Percentiles rank a stretch among this genome's conserved stretches.
Conservation (phyloP, 352 stramenopile genomes). For the Pythium aquatile region DNA sequence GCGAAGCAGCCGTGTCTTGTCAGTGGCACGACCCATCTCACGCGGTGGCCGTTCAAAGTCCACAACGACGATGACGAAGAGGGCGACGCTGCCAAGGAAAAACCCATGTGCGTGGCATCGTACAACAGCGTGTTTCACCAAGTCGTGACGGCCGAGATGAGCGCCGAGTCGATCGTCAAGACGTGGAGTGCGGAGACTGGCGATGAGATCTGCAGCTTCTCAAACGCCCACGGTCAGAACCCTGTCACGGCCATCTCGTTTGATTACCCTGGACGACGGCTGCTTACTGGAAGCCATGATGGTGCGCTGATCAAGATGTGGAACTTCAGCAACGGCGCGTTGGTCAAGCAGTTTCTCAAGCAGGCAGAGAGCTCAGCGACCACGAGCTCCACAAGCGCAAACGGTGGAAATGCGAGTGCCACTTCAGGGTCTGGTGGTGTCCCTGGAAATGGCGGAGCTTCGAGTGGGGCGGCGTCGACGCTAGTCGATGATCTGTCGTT, state of each 20-base stretch:
- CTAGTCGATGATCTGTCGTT: constrained; percentile 24
- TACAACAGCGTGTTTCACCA: constrained; percentile 88
- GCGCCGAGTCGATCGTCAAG: constrained; percentile 70
- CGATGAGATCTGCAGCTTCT: constrained; percentile 81
- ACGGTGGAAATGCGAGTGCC: background rate
- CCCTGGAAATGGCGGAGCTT: background rate
- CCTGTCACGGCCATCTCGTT: constrained; percentile 84
- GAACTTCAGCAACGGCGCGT: constrained; percentile 88
- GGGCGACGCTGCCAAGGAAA: constrained; percentile 44
- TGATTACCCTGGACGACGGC: constrained; percentile 66
- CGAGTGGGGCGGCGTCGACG: background rate
- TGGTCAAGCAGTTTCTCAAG: constrained; percentile 85
- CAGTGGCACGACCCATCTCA: constrained; percentile 67
- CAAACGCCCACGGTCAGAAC: constrained; percentile 57
- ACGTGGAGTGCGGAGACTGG: constrained; percentile 86
- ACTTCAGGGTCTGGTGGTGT: background rate
- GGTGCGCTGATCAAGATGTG: constrained; percentile 82
- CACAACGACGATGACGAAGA: constrained; percentile 37
- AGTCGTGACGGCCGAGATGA: constrained; percentile 77
- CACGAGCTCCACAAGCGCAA: background rate
- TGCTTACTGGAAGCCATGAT: constrained; percentile 82
- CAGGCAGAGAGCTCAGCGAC: constrained; percentile 29
- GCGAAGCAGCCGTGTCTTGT: constrained; percentile 62
- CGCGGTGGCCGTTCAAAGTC: constrained; percentile 64
- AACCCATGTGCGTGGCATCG: constrained; percentile 48